phyloP scores from a whole-genome alignment of 495 filamentous ascomycete genomes.

The Aspergillus taichungensis region DNA sequence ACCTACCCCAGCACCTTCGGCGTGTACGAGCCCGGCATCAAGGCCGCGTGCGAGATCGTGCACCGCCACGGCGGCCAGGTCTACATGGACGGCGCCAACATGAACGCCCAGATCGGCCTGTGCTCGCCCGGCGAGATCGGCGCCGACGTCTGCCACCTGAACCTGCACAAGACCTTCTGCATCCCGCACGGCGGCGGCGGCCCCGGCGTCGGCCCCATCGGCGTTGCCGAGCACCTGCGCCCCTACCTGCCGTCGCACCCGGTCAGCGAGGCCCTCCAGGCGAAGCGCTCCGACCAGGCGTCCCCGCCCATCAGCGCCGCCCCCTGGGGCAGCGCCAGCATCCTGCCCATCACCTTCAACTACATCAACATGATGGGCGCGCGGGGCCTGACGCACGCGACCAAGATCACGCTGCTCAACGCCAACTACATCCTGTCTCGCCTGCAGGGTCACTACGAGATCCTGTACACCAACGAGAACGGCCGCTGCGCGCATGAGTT shows the following conservation, averaged over 20 bases:
- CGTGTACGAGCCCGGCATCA: constrained; percentile 88
- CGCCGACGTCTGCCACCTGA: constrained; percentile 95
- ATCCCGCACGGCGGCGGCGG: constrained; percentile 97
- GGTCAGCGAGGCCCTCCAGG: constrained; percentile 42
- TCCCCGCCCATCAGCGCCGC: constrained; percentile 72
- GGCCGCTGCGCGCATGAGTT: constrained; percentile 96
- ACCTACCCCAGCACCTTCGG: constrained; percentile 97
- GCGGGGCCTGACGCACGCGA: constrained; percentile 84
- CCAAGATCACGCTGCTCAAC: constrained; percentile 88
- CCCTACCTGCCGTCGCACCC: constrained; percentile 74
- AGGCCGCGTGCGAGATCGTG: constrained; percentile 76
- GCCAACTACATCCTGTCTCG: constrained; percentile 96
- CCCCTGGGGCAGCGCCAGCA: constrained; percentile 85
- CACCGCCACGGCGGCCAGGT: constrained; percentile 89
- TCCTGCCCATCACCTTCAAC: constrained; percentile 93
- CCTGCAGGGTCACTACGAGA: constrained; percentile 80
- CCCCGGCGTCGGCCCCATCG: constrained; percentile 91
- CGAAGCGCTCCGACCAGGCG: constrained; percentile 50
- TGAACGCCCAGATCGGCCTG: constrained; percentile 97
- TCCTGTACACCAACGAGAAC: constrained; percentile 84
- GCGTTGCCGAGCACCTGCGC: constrained; percentile 74
- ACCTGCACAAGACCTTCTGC: constrained; percentile 98
- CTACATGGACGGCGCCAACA: constrained; percentile 99
- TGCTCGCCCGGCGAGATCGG: constrained; percentile 97
- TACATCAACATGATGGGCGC: constrained; percentile 98